Evolutionary conservation across 1,139 yeast species (phyloP).

Genomic region (Debaryomyces nepalensis): DNA sequence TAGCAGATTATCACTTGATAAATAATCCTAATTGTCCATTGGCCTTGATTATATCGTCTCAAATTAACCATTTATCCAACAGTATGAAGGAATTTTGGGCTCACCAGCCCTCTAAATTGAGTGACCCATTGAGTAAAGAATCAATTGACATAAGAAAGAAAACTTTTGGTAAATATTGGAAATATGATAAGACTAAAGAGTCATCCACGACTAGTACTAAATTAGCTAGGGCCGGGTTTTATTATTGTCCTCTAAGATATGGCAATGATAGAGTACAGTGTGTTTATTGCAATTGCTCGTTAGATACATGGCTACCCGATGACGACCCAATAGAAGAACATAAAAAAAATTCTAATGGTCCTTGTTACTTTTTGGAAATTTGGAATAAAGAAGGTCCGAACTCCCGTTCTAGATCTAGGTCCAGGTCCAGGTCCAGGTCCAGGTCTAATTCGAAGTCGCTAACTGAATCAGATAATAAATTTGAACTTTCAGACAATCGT

Average conservation of each 20-base stretch:
- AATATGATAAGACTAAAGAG: slow-evolving; percentile 44
- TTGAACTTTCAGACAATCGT: background rate
- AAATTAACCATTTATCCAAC: slow-evolving; percentile 18
- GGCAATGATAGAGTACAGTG: slow-evolving; percentile 73
- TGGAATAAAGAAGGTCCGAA: slow-evolving; percentile 7
- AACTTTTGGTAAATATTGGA: slow-evolving; percentile 61
- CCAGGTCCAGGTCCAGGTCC: slow-evolving; percentile 9
- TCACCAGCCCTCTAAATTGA: slow-evolving; percentile 25
- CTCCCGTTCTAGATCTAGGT: slow-evolving; percentile 1
- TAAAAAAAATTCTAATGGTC: slow-evolving; percentile 41
- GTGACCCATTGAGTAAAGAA: slow-evolving; percentile 34
- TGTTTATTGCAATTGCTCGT: slow-evolving; percentile 67
- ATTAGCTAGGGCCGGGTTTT: slow-evolving; percentile 59
- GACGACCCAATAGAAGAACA: slow-evolving; percentile 71
- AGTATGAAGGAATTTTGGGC: slow-evolving; percentile 23
- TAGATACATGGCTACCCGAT: slow-evolving; percentile 72
- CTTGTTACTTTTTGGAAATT: slow-evolving; percentile 52
- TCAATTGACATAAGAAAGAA: slow-evolving; percentile 49
- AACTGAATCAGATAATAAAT: background rate
- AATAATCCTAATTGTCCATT: slow-evolving; percentile 54
- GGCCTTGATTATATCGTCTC: slow-evolving; percentile 34
- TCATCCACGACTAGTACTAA: slow-evolving; percentile 43
- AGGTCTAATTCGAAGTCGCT: slow-evolving; percentile 9
- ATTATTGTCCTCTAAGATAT: slow-evolving; percentile 45
- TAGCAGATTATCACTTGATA: slow-evolving; percentile 50